phyloP scores from a whole-genome alignment of 495 filamentous ascomycete species.

The Polyplosphaeria fusca region DNA sequence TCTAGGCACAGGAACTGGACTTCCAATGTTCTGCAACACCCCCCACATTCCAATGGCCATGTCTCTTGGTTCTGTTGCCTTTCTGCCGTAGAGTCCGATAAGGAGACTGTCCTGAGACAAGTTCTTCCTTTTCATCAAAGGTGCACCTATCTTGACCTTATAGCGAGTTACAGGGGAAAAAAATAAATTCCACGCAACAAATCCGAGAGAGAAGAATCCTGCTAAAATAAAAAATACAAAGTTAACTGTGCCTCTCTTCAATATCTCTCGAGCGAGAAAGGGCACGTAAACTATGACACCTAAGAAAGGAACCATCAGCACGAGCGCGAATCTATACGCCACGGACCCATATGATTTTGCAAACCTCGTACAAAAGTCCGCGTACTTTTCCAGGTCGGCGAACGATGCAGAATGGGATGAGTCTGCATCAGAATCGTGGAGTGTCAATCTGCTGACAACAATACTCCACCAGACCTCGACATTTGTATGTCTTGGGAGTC shows the following conservation, averaged over 20 bases:
- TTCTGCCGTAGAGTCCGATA: not conserved
- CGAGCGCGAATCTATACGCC: not conserved
- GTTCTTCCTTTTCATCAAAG: too few relatives aligned
- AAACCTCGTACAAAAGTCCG: not conserved
- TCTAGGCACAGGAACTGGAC: not conserved
- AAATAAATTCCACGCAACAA: too few relatives aligned
- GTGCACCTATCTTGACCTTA: too few relatives aligned
- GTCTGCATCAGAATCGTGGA: not conserved
- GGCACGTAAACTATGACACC: too few relatives aligned
- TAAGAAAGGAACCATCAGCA: too few relatives aligned
- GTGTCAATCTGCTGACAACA: not conserved
- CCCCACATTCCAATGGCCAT: conserved; percentile 1
- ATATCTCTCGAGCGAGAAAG: too few relatives aligned
- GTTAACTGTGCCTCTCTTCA: not conserved
- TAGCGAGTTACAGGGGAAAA: too few relatives aligned
- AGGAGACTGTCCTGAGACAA: too few relatives aligned
- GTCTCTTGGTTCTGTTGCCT: not conserved
- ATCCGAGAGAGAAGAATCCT: too few relatives aligned
- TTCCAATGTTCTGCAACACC: not conserved
- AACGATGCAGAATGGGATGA: not conserved
- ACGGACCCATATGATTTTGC: too few relatives aligned
- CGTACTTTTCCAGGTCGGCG: not conserved
- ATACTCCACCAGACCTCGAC: not conserved
- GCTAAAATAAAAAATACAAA: not conserved
- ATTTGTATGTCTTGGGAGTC: not conserved